These are phyloP conservation scores for Hortiboletus campestris DNA, from an alignment of 768 basidiomycete species.

Conservation along the genomic window DNA sequence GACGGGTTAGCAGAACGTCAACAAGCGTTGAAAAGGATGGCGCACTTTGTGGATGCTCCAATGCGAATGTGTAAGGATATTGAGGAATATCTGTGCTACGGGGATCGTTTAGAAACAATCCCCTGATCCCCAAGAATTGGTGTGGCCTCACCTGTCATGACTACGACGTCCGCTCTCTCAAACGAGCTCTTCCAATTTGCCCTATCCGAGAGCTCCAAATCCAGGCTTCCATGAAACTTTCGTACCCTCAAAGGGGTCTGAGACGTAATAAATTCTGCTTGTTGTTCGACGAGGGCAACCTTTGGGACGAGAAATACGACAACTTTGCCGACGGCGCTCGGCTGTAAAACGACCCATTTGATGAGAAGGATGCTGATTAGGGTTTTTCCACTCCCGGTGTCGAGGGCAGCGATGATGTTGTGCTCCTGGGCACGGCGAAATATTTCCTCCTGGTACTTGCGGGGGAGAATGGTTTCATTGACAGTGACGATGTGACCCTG, in stretches of 20 bases:
- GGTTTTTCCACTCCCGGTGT: slow-evolving; percentile 63
- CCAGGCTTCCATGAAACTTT: slow-evolving; percentile 67
- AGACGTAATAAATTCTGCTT: slow-evolving; percentile 61
- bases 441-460: slow-evolving; percentile 56
- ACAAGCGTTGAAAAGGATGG: neutral
- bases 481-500: slow-evolving; percentile 29
- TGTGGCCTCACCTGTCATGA: slow-evolving; percentile 70
- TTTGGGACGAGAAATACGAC: slow-evolving; percentile 84
- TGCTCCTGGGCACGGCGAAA: slow-evolving; percentile 47
- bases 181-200: slow-evolving; percentile 64
- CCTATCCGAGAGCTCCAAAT: slow-evolving; percentile 69
- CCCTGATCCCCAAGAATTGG: neutral
- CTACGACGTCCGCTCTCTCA: slow-evolving; percentile 65
- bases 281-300: slow-evolving; percentile 83
- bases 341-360: slow-evolving; percentile 64
- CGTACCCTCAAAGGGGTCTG: slow-evolving; percentile 66
- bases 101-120: slow-evolving; percentile 2
- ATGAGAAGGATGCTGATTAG: slow-evolving; percentile 63
- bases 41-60: slow-evolving; percentile 66
- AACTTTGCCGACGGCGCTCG: slow-evolving; percentile 51
- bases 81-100: slow-evolving; percentile 78
- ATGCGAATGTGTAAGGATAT: slow-evolving; percentile 76
- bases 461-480: slow-evolving; percentile 42
- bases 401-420: slow-evolving; percentile 59
- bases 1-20: neutral